Evolutionary conservation across 768 basidiomycete species (phyloP).

Genomic region (Cystobasidium ongulense): DNA sequence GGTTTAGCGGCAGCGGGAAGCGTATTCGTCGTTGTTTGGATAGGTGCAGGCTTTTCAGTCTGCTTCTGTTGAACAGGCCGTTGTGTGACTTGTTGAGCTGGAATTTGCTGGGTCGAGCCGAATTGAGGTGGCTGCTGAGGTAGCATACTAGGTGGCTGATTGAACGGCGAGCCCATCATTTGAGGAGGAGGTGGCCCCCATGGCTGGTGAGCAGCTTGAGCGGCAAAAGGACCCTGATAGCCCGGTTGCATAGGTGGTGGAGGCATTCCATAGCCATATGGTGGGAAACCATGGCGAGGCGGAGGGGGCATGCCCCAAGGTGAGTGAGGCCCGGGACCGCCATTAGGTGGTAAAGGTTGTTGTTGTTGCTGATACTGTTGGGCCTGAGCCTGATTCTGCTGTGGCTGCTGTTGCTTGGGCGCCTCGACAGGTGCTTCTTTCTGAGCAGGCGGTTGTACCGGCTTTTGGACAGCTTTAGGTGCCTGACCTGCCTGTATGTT

Average conservation of each 20-base stretch:
- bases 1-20: conserved; percentile 15
- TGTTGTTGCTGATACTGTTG: conserved; percentile 17
- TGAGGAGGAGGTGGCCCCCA: conserved; percentile 30
- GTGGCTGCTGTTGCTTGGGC: conserved; percentile 1
- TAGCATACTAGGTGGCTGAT: neutral
- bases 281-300: neutral
- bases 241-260: conserved; percentile 11
- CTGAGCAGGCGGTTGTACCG: conserved; percentile 9
- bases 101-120: neutral
- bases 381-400: conserved; percentile 3
- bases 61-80: conserved; percentile 18
- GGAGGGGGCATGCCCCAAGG: conserved; percentile 5
- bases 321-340: neutral
- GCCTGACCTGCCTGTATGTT: neutral
- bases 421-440: neutral
- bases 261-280: conserved; percentile 20
- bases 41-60: conserved; percentile 16
- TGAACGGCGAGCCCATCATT: conserved; percentile 23
- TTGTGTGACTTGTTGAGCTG: neutral
- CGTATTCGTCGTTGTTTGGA: conserved; percentile 19
- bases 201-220: conserved; percentile 19
- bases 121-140: neutral
- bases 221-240: conserved; percentile 23
- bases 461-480: neutral
- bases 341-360: neutral